These are phyloP conservation scores for Mesotaenium endlicherianum DNA, from an alignment of 139 green algal genomes.

Conservation along the genomic window DNA sequence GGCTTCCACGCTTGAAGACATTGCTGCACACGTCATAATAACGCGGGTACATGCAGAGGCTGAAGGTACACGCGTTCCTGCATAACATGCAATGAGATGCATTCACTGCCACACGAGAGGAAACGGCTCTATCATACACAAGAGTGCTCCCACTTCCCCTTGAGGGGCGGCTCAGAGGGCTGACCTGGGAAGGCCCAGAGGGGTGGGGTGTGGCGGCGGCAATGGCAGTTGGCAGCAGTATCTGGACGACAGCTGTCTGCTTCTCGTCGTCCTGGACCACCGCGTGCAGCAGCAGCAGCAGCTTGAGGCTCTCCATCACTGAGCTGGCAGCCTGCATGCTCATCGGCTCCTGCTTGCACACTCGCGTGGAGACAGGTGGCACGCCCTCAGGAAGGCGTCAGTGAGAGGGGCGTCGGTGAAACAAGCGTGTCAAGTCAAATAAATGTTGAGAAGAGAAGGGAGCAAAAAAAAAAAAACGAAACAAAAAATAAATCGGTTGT, in stretches of 20 bases:
- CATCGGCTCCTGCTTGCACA: neutral
- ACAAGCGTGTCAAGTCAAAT: too few relatives aligned
- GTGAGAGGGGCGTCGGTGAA: too few relatives aligned
- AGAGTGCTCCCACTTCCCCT: neutral
- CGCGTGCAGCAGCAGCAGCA: slow-evolving; percentile 29
- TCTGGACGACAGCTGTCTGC: neutral
- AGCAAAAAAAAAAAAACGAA: slow-evolving; percentile 3
- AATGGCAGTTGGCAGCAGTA: slow-evolving; percentile 10
- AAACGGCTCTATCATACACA: neutral
- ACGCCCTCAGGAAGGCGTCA: too few relatives aligned
- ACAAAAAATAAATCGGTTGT: neutral
- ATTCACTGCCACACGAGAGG: neutral
- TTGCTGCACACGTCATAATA: too few relatives aligned
- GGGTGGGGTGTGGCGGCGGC: neutral
- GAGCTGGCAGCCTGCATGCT: neutral
- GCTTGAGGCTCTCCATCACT: slow-evolving; percentile 30
- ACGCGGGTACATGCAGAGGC: neutral
- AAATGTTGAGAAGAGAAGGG: too few relatives aligned
- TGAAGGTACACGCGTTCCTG: neutral
- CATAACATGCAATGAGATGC: neutral
- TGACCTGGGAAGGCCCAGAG: neutral
- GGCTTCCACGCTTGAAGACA: too few relatives aligned
- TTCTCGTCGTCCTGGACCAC: neutral
- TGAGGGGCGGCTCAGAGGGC: neutral
- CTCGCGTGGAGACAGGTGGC: too few relatives aligned